phyloP scores from a whole-genome alignment of 495 filamentous ascomycete species.

The Jackrogersella minutella region DNA sequence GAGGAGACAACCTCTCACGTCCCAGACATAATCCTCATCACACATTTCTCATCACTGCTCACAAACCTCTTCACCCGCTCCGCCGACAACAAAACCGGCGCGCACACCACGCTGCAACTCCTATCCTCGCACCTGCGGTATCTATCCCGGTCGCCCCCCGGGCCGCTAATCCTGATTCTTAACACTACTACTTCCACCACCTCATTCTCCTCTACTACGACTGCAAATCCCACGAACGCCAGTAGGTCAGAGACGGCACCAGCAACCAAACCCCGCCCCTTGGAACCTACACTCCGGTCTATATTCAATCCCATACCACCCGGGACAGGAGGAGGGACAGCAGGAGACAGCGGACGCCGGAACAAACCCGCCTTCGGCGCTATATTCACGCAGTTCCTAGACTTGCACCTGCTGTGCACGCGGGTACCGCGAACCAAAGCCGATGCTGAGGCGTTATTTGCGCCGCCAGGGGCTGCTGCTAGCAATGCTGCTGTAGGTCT shows the following conservation, averaged over 20 bases:
- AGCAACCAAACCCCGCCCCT: background rate
- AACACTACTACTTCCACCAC: constrained; percentile 47
- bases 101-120: constrained; percentile 46
- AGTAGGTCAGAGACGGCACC: background rate
- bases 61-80: constrained; percentile 51
- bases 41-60: constrained; percentile 52
- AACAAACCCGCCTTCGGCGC: constrained; percentile 54
- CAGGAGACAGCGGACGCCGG: background rate
- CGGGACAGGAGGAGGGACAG: background rate
- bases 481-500: background rate
- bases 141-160: constrained; percentile 39
- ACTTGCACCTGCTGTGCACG: constrained; percentile 55
- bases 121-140: constrained; percentile 47
- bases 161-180: constrained; percentile 52
- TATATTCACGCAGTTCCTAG: constrained; percentile 54
- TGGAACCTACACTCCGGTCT: constrained; percentile 48
- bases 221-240: background rate
- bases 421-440: constrained; percentile 42
- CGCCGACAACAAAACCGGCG: constrained; percentile 42
- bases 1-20: background rate
- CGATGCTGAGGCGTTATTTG: constrained; percentile 30
- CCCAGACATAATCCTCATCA: constrained; percentile 54
- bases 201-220: background rate
- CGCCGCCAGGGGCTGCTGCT: background rate
- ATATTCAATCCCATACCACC: constrained; percentile 43